A percentile compares a stretch with the other conserved stretches of the same genome.
phyloP scores from a whole-genome alignment of 2,329 filamentous ascomycete species.

The Fonsecaea erecta region DNA sequence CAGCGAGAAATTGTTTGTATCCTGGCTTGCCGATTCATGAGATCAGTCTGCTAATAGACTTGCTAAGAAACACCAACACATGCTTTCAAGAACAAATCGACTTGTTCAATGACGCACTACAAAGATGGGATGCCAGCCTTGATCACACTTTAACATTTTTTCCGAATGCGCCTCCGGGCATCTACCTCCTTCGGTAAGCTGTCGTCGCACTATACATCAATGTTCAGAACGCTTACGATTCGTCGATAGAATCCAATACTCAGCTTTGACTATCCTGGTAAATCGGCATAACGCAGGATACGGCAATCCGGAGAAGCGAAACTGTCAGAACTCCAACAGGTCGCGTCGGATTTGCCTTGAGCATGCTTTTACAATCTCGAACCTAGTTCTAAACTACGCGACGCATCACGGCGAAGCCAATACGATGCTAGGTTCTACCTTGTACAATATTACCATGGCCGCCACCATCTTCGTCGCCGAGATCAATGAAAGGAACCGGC shows the following conservation, averaged over 20 bases:
- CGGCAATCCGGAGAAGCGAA: conserved; percentile 1
- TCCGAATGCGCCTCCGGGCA: conserved; percentile 6
- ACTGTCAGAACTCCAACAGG: background rate
- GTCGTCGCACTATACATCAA: background rate
- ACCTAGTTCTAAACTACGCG: conserved; percentile 4
- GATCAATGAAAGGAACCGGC: conserved; percentile 6
- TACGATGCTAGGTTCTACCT: conserved; percentile 16
- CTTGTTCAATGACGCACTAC: conserved; percentile 6
- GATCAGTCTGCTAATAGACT: background rate
- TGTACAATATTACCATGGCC: conserved; percentile 27
- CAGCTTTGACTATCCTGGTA: conserved; percentile 4
- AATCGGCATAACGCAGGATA: conserved; percentile 16
- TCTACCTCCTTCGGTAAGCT: conserved; percentile 12
- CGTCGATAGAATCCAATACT: conserved; percentile 11
- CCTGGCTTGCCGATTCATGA: background rate
- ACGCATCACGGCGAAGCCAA: conserved; percentile 10
- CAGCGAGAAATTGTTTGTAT: conserved; percentile 20
- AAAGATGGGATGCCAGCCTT: conserved; percentile 15
- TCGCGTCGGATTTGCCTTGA: conserved; percentile 11
- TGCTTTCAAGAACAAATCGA: conserved; percentile 22
- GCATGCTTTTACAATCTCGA: conserved; percentile 11
- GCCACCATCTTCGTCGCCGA: conserved; percentile 22
- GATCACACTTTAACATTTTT: conserved; percentile 9
- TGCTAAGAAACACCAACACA: conserved; percentile 9
- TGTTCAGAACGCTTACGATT: background rate